Conservation (phyloP, 2,329 filamentous ascomycete genomes). For the Monosporascus sp. region DNA sequence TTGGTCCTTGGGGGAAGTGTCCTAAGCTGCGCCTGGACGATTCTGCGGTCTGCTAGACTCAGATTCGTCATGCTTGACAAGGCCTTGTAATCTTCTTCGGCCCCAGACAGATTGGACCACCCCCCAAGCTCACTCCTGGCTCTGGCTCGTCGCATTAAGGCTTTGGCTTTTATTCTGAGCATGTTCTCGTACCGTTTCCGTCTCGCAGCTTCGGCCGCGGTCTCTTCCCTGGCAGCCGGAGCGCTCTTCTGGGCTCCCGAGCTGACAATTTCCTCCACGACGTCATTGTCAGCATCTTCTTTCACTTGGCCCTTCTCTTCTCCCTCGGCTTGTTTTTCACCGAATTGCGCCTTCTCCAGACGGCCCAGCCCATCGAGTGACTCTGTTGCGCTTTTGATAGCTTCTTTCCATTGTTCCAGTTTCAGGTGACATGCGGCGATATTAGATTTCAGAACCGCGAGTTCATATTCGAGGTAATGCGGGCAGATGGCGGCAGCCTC, state of each 20-base stretch:
- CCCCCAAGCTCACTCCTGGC: slow-evolving; percentile 66
- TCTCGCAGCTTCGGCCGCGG: slow-evolving; percentile 21
- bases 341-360: slow-evolving; percentile 36
- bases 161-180: slow-evolving; percentile 73
- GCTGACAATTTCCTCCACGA: slow-evolving; percentile 56
- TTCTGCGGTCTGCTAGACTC: slow-evolving; percentile 58
- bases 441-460: slow-evolving; percentile 83
- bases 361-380: slow-evolving; percentile 69
- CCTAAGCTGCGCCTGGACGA: slow-evolving; percentile 61
- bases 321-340: slow-evolving; percentile 35
- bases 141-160: slow-evolving; percentile 72
- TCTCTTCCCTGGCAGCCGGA: slow-evolving; percentile 27
- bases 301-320: slow-evolving; percentile 37
- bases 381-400: slow-evolving; percentile 65
- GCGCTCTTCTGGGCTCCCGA: slow-evolving; percentile 49
- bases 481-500: slow-evolving; percentile 74
- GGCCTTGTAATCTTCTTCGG: slow-evolving; percentile 72
- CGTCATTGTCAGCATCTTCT: slow-evolving; percentile 39
- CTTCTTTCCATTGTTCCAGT: slow-evolving; percentile 78
- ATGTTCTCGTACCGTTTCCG: slow-evolving; percentile 55
- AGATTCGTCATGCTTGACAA: slow-evolving; percentile 58
- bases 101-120: slow-evolving; percentile 75
- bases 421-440: slow-evolving; percentile 86
- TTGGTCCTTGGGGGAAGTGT: slow-evolving; percentile 65
- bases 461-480: slow-evolving; percentile 79